Conservation (phyloP, 2,329 filamentous ascomycete genomes). For the Hymenoscyphus scutula region DNA sequence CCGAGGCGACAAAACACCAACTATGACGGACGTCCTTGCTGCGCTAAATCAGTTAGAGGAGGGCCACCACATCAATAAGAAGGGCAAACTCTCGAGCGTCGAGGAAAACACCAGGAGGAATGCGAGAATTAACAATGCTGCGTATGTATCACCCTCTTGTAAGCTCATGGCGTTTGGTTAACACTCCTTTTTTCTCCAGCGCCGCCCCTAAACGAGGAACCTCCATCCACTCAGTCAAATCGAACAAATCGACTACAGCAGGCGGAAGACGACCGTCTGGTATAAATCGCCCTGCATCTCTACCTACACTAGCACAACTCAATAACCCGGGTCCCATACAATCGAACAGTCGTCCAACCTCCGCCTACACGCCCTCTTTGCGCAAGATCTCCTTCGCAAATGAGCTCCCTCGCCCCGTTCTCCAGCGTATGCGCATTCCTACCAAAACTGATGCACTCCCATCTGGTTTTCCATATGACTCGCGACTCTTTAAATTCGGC, state of each 20-base stretch:
- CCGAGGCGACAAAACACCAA: background rate
- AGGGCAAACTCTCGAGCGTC: background rate
- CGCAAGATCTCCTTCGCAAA: conserved; percentile 29
- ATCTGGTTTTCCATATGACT: conserved; percentile 28
- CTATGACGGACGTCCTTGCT: conserved; percentile 8
- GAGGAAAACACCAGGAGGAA: conserved; percentile 7
- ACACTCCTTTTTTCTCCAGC: background rate
- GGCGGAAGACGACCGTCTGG: background rate
- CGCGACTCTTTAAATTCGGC: conserved; percentile 27
- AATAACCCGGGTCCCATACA: background rate
- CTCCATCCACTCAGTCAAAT: background rate
- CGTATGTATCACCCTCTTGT: background rate
- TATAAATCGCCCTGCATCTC: background rate
- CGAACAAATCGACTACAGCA: conserved; percentile 3
- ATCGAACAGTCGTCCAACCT: background rate
- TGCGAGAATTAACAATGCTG: conserved; percentile 3
- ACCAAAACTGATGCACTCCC: conserved; percentile 24
- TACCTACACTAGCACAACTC: background rate
- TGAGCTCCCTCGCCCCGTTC: conserved; percentile 21
- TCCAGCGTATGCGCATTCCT: conserved; percentile 26
- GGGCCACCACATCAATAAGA: conserved; percentile 4
- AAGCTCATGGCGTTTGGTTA: background rate
- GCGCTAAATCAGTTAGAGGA: conserved; percentile 8
- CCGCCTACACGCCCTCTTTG: conserved; percentile 9
- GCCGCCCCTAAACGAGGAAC: background rate